Base-by-base conservation (phyloP, 164 flowering plant species). In the Liquidambar formosana region DNA sequence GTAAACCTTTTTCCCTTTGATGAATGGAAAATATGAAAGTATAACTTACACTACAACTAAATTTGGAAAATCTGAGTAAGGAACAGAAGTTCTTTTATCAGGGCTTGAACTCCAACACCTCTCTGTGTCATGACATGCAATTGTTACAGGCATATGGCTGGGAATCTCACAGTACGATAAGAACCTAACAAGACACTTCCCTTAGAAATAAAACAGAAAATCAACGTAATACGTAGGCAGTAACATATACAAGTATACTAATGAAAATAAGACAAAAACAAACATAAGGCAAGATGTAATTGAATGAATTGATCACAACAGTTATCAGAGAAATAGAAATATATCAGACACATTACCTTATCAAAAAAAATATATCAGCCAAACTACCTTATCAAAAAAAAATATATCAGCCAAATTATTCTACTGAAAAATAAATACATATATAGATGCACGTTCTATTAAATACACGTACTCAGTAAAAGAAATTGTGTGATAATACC, bases 121-220 rank as follows among this genome's bases (percentile, higher is more conserved):
- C 67, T 87, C 96, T 33, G 85, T 75, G 65, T 83, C 82, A 73
- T 93, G 98, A 69, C 97, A 93, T 65, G 89, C 94, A 75, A 93
- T 75, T 25, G 97, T 91, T 22, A 93, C 80, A 2, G 95, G 97
- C 23, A 91, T 77, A 72, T 90, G 83, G 67, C 66, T 57, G 22
- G 97, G 97, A 72, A 93, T 86, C 74, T 82, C 60, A 70, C 98
- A 93, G 74, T 67, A 80, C 13, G 90, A 80, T 51, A 93, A 52
- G 72, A 93, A 93, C 98, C 98, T 93, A 77, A 47, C 61, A 47
- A 70, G 19, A 63, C 28, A 68, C 9, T 25, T 61, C 60, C 18
- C 23, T 67, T 59, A 73, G 64, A 27, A 13, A 1, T 59, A 8
- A 18, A 47, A 51, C 44, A 14, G 28, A 25, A 46, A 48, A 23